Evolutionary conservation across 345 rosid species (phyloP), one percentile per base, ranked within the genome.

Genomic region (Gynandropsis gynandra): DNA sequence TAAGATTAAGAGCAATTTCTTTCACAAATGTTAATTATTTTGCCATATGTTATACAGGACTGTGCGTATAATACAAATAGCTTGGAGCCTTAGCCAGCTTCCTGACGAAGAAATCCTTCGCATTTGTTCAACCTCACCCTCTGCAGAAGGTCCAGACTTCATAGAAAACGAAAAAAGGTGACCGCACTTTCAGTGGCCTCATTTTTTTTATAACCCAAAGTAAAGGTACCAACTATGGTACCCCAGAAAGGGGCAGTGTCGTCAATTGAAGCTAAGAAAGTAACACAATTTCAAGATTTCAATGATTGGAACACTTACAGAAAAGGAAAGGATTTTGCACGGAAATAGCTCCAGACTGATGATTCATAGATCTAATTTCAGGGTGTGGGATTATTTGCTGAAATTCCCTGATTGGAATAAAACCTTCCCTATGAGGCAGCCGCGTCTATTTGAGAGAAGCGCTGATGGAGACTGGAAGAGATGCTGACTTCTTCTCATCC

Each of bases 101-200:
- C 52, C 85, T 7, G 96, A 90, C 56, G 63, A 64, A 47, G 80
- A 83, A 42, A 72, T 90, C 49, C 85, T 90, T 17, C 50, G 16
- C 24, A 4, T 3, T 1, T 82, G 87, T 53, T 90, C 96, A 17
- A 80, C 95, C 49, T 83, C 98, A 54, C 98, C 95, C 64, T 61
- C 50, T 48, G 85, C 92, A n/a, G 96, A 87, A 71, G 82, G 75
- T 48, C 85, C 87, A 38, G 92, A 90, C 58, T 90, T 90, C 64
- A 83, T 90, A 55, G 81, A 73, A 51, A 75, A 72, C 47, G 20
- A 44, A 41, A 68, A 80, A 73, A 74, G 82, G 96, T 87, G 48
- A 52, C 50, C 53, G 34, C 7, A 33, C 19, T 42, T 40, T 51
- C 42, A 9, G 15, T n/a, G 47, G 18, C 13, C 41, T 24, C 47